Base-by-base conservation (phyloP, 805 yeast genomes). In the Kregervanrija pseudodelftensis region DNA sequence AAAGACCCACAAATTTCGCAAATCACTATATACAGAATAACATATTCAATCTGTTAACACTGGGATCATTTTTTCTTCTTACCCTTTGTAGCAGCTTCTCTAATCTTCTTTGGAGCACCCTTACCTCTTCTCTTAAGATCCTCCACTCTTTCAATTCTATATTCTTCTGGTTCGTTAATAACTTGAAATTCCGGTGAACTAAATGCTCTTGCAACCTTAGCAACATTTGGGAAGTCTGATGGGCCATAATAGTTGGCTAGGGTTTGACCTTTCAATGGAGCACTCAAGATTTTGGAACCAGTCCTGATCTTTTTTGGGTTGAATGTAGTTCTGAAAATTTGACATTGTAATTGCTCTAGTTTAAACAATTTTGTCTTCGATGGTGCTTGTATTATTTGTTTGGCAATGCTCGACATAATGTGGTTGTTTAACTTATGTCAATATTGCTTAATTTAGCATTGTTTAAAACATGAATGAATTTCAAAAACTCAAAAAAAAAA, bases 41-140 rank as follows among this genome's bases (percentile, higher is more conserved):
- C n/a, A 37, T 11, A 14, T 8, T 36, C 17, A 14, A 8, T 35
- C 7, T 15, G 13, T 12, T 5, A 8, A 15, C 14, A 10, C 32
- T 28, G 11, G 5, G 7, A 15, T 36, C 33, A 51, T 49, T 57
- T 56, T 67, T 73, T 74, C 67, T 73, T 74, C 57, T 66, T 66
- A 46, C 66, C 66, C 45, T 65, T 65, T 9, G 43, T 44, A 15
- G 50, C 46, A 17, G 67, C 69, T 52, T 70, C 75, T 55, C 72
- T 76, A 67, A 74, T 77, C 72, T 85, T 85, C 71, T 81, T 77
- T 55, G 93, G 95, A 11, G 93, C 88, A 64, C 91, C 90, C 66
- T 85, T 85, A 65, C 87, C 90, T 77, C 93, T 84, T 75, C 84
- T 81, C 72, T 80, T 85, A 65, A 86, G 74, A 40, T 69, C 70